These are phyloP conservation scores for Stygiomarasmius scandens DNA, from an alignment of 1,284 basidiomycete species.

Conservation along the genomic window DNA sequence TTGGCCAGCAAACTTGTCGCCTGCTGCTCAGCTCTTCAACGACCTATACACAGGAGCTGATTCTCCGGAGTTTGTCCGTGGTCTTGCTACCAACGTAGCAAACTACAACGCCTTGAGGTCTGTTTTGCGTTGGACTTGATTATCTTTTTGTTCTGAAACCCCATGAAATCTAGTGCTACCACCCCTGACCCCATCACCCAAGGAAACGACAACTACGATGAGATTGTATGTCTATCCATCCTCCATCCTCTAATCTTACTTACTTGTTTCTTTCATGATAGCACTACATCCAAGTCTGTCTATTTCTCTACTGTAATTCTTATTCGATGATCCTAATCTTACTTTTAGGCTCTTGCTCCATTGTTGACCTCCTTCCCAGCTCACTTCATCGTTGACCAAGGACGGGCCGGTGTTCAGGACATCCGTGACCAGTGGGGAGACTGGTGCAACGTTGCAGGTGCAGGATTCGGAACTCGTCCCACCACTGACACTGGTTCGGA, in stretches of 20 bases:
- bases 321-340: too few species aligned
- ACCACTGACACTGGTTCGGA: constrained; percentile 57
- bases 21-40: constrained; percentile 59
- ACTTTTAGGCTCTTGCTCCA: constrained; percentile 48
- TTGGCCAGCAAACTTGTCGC: constrained; percentile 63
- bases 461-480: constrained; percentile 64
- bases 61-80: constrained; percentile 57
- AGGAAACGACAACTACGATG: constrained; percentile 63
- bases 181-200: constrained; percentile 62
- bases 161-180: constrained; percentile 29
- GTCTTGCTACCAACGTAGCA: constrained; percentile 66
- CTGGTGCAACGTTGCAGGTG: constrained; percentile 41
- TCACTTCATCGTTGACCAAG: constrained; percentile 67
- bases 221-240: too few species aligned
- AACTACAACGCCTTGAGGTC: constrained; percentile 63
- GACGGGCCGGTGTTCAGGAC: constrained; percentile 63
- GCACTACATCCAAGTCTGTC: constrained; percentile 58
- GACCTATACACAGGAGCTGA: constrained; percentile 52
- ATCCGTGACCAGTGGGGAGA: constrained; percentile 57
- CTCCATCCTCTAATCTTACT: too few species aligned
- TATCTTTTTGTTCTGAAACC: neutral
- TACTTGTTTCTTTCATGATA: too few species aligned
- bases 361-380: constrained; percentile 53
- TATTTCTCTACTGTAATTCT: neutral
- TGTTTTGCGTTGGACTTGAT: constrained; percentile 2